Percentiles rank a stretch among this genome's conserved stretches.
Evolutionary conservation across 1,284 basidiomycete species (phyloP).

Genomic region (Sanghuangporus weigelae): DNA sequence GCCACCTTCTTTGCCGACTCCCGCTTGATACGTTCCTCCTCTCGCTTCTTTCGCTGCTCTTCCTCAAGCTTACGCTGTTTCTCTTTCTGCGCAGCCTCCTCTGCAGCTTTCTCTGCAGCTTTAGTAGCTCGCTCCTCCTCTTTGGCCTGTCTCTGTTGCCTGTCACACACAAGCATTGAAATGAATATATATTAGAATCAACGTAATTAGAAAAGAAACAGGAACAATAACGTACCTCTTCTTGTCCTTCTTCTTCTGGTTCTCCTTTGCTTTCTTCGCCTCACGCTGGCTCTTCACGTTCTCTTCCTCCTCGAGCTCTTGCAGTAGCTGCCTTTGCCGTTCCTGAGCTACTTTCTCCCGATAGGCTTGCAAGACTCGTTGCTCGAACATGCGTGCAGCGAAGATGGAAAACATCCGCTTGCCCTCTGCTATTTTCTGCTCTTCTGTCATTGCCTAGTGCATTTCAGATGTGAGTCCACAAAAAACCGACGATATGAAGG

Average conservation of each 20-base stretch:
- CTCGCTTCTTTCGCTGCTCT: conserved; percentile 61
- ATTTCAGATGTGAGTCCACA: neutral
- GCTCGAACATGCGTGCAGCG: conserved; percentile 99
- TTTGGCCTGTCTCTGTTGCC: conserved; percentile 87
- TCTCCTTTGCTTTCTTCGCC: conserved; percentile 83
- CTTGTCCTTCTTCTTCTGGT: conserved; percentile 99
- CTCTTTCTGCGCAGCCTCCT: conserved; percentile 68
- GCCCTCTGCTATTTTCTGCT: conserved; percentile 97
- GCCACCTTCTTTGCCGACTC: conserved; percentile 71
- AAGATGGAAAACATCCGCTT: conserved; percentile 99
- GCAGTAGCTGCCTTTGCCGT: conserved; percentile 79
- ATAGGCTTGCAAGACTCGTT: conserved; percentile 90
- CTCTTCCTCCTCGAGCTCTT: conserved; percentile 89
- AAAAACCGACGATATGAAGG: conserved; percentile 16
- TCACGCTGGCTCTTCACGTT: conserved; percentile 76
- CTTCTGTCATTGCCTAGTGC: conserved; percentile 66
- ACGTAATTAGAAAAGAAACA: conserved; percentile 16
- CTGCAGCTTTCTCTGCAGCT: conserved; percentile 78
- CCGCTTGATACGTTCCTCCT: conserved; percentile 66
- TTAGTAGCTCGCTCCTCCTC: conserved; percentile 82
- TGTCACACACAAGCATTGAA: conserved; percentile 28
- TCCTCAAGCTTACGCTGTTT: conserved; percentile 61
- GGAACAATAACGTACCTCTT: conserved; percentile 56
- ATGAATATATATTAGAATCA: conserved; percentile 6
- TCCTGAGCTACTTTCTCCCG: conserved; percentile 91